phyloP scores from a whole-genome alignment of 495 filamentous ascomycete genomes.

The Tuber calosporum region DNA sequence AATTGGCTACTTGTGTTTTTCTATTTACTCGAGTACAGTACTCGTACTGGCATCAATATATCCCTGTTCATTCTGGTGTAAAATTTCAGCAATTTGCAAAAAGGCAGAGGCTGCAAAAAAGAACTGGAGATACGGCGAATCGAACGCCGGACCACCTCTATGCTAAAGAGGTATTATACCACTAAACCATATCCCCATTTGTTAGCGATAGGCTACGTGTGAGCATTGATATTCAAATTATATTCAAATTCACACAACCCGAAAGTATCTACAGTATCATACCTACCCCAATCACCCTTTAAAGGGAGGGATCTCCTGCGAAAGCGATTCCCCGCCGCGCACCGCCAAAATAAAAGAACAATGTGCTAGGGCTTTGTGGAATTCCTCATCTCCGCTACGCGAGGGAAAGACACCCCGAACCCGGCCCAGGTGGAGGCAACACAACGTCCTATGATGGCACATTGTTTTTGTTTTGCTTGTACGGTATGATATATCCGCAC shows the following conservation, averaged over 20 bases:
- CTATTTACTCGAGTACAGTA: too few species aligned
- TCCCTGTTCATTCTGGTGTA: not conserved
- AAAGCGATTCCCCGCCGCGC: not conserved
- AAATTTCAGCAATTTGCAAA: not conserved
- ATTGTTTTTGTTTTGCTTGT: too few species aligned
- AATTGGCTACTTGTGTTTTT: not conserved
- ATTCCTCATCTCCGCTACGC: too few species aligned
- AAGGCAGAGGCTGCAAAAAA: not conserved
- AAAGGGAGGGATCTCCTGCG: too few species aligned
- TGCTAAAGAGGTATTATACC: slow-evolving; percentile 45
- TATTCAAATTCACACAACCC: not conserved
- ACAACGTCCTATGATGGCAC: too few species aligned
- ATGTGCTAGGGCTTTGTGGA: too few species aligned
- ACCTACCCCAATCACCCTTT: not conserved
- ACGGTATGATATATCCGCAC: not conserved
- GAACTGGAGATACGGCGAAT: slow-evolving; percentile 44
- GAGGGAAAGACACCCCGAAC: too few species aligned
- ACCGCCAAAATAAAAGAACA: too few species aligned
- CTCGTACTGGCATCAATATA: not conserved
- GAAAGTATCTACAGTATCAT: not conserved
- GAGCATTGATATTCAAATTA: not conserved
- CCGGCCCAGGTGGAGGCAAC: too few species aligned
- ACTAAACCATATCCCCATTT: slow-evolving; percentile 42
- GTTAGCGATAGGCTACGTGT: not conserved
- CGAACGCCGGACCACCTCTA: slow-evolving; percentile 46